phyloP scores from a whole-genome alignment of 83 land plant species.

The Picea abies region DNA sequence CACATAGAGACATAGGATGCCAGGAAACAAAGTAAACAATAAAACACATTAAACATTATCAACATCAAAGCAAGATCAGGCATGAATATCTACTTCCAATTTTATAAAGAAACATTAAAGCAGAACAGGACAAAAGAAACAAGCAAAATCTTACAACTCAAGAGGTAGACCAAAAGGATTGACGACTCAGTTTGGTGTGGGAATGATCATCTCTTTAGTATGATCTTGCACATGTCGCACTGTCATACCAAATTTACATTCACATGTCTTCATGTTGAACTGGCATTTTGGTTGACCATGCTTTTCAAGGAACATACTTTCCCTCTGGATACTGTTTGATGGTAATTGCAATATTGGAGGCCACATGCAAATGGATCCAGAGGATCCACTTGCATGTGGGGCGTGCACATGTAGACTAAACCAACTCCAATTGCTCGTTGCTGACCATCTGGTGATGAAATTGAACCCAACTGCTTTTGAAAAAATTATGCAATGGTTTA shows the following conservation, averaged over 20 bases:
- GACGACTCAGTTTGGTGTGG: slow-evolving; percentile 26
- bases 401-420: slow-evolving; percentile 42
- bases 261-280: slow-evolving; percentile 64
- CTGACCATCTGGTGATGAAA: slow-evolving; percentile 47
- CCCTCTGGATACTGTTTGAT: not conserved
- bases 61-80: no score
- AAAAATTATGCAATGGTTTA: not conserved
- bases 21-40: no score
- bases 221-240: slow-evolving; percentile 51
- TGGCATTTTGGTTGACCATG: slow-evolving; percentile 68
- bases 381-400: slow-evolving; percentile 39
- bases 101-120: no score
- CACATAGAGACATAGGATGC: no score
- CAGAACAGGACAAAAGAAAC: not conserved
- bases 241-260: slow-evolving; percentile 55
- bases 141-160: slow-evolving; percentile 41
- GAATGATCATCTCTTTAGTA: slow-evolving; percentile 33
- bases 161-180: slow-evolving; percentile 55
- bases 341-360: slow-evolving; percentile 40
- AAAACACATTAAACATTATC: no score
- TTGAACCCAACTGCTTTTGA: slow-evolving; percentile 57
- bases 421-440: slow-evolving; percentile 41
- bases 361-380: slow-evolving; percentile 50
- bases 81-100: no score
- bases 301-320: slow-evolving; percentile 46